Base-by-base conservation (phyloP, 1,284 basidiomycete genomes). In the Bondarzewia mesenterica region DNA sequence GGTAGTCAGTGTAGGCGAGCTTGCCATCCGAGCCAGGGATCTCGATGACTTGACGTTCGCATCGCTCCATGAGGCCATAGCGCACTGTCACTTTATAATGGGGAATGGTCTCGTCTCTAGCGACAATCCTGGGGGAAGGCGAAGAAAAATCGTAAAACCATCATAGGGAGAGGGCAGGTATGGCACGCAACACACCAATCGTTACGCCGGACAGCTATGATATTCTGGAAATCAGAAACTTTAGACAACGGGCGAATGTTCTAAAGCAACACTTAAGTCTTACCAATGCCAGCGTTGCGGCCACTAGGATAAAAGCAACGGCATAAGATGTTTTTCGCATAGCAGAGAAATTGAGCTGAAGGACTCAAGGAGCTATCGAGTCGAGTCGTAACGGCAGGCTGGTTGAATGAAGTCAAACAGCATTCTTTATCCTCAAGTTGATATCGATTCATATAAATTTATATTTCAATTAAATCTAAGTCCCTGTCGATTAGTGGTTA, bases 281-380 rank as follows among this genome's bases (percentile, higher is more conserved):
- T 56, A 84, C 85, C 47, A 87, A 58, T 26, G 74, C 54, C 10
- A 85, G 64, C 14, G 73, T 71, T 26, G 71, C 46, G 5, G 68
- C 52, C 2, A 80, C 78, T 32, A 74, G 73, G 45, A 80, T 53
- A 50, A 82, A 78, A 0, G 80, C 75, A 49, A 82, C 51, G 36
- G 75, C 72, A 55, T 85, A 85, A 0, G 81, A 85, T 2, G 71
- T 75, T 58, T 82, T 84, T 51, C 81, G 68, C 81, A 84, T 84
- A 36, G 42, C 49, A 38, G 47, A 23, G 29, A 18, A n/a, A 20
- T 36, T 21, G 10, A 39, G n/a, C 10, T 35, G 10, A 35, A 35
- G 32, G n/a, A n/a, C n/a, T n/a, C n/a, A n/a, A n/a, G n/a, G n/a
- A n/a, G n/a, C n/a, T n/a, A n/a, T n/a, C n/a, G n/a, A n/a, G n/a